Base-by-base conservation (phyloP, 2,329 filamentous ascomycete species). In the Penicillium brasilianum region DNA sequence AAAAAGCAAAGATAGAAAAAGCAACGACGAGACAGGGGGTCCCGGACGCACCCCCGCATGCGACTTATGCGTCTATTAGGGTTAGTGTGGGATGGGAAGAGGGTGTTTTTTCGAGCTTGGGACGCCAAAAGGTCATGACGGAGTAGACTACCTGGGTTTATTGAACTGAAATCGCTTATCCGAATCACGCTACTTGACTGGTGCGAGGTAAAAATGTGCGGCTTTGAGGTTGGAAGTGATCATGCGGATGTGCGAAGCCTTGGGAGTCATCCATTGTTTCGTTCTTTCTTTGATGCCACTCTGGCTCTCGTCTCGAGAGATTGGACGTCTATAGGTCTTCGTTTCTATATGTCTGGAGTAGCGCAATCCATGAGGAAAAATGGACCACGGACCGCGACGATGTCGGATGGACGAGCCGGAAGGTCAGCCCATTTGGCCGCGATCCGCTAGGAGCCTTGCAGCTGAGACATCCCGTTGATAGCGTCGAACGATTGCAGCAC, bases 381-480 rank as follows among this genome's bases (percentile, higher is more conserved):
- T 39, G 55, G 43, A 58, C 25, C 25, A 28, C 25, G 6, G 25
- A 28, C 49, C 57, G 43, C 46, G 11, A 61, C 50, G 54, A 59
- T 60, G 30, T 59, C 60, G 61, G 63, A 63, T 55, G 22, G 14
- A 41, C 32, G 16, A 57, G 39, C 60, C 58, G 60, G 36, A 30
- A 30, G 36, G 43, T 46, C 22, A 57, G 62, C 52, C 43, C 60
- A 58, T 57, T 41, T 52, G 57, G 62, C 57, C 60, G 52, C 58
- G 62, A 63, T 65, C 58, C 61, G 61, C 60, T 56, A 55, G 25
- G 53, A 50, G 52, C 62, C 60, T 63, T 60, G 56, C 61, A 55
- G 58, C 25, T 60, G 64, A 66, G 64, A 66, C 64, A 66, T 53
- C 36, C 37, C 55, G 49, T 50, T 37, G 57, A 64, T 60, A 62